Evolutionary conservation across 306 rosid genomes (phyloP).

Genomic region (Sechiopsis laciniata): DNA sequence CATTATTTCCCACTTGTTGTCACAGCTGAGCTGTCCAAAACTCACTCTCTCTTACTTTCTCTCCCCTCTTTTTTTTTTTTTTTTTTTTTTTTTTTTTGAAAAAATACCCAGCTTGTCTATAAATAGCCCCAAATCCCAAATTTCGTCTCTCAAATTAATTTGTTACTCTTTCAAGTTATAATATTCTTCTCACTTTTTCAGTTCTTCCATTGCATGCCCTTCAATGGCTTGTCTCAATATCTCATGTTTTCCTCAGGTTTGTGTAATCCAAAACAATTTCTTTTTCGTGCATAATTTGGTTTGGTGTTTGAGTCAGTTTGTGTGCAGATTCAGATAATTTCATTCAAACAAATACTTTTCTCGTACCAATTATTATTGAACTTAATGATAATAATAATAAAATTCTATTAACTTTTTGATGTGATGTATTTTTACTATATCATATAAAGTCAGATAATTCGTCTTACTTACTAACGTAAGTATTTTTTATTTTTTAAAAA

Average conservation of each 20-base stretch:
- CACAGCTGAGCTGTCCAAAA: conserved; percentile 11
- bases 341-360: too few species aligned
- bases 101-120: neutral
- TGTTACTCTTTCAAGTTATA: neutral
- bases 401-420: too few species aligned
- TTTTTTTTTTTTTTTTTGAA: too few species aligned
- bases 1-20: neutral
- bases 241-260: conserved; percentile 1
- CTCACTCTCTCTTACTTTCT: neutral
- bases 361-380: too few species aligned
- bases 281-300: too few species aligned
- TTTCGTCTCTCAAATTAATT: neutral
- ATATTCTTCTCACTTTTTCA: neutral
- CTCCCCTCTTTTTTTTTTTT: too few species aligned
- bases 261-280: neutral
- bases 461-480: neutral
- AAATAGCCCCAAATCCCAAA: conserved; percentile 3
- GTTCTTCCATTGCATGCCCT: neutral
- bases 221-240: conserved; percentile 10
- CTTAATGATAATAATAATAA: too few species aligned
- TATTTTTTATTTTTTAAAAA: too few species aligned
- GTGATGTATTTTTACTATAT: neutral
- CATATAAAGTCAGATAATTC: neutral
- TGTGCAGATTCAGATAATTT: neutral
- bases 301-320: too few species aligned